Evolutionary conservation across 768 basidiomycete species (phyloP).

Genomic region (Rhizopogon vesiculosus): DNA sequence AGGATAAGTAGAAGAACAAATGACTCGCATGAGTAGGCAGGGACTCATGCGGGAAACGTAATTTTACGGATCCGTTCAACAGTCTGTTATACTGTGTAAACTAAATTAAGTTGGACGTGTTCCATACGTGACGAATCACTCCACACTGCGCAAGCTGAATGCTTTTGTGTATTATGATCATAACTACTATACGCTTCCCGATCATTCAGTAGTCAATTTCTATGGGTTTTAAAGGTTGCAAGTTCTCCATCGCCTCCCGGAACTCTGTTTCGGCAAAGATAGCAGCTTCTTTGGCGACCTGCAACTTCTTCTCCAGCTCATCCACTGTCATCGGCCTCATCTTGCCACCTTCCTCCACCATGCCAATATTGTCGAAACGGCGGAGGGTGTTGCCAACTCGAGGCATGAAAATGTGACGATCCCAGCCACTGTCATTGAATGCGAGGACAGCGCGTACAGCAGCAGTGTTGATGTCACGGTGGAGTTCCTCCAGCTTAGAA

Average conservation of each 20-base stretch:
- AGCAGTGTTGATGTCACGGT: slow-evolving; percentile 86
- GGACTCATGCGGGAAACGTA: too few relatives aligned
- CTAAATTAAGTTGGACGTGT: too few relatives aligned
- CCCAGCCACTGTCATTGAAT: slow-evolving; percentile 87
- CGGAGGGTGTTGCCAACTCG: slow-evolving; percentile 62
- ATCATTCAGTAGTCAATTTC: slow-evolving; percentile 28
- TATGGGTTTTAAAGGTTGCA: slow-evolving; percentile 51
- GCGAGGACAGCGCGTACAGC: slow-evolving; percentile 78
- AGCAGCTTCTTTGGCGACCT: slow-evolving; percentile 65
- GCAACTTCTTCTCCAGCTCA: slow-evolving; percentile 73
- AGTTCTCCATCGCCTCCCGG: slow-evolving; percentile 67
- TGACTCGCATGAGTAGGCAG: too few relatives aligned
- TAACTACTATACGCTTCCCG: background rate
- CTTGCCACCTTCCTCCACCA: slow-evolving; percentile 40
- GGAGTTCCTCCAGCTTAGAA: slow-evolving; percentile 83
- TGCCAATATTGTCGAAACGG: slow-evolving; percentile 64
- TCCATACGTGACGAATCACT: too few relatives aligned
- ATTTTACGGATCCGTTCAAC: too few relatives aligned
- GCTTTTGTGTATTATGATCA: too few relatives aligned
- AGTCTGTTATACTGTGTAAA: too few relatives aligned
- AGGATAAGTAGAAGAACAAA: too few relatives aligned
- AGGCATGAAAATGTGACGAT: slow-evolving; percentile 62
- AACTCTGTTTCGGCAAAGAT: slow-evolving; percentile 72
- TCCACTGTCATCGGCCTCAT: slow-evolving; percentile 54
- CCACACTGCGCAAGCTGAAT: too few relatives aligned